These are phyloP conservation scores for Linnemannia zychae DNA, from an alignment of 192 early-diverging fungal genomes.

Conservation along the genomic window DNA sequence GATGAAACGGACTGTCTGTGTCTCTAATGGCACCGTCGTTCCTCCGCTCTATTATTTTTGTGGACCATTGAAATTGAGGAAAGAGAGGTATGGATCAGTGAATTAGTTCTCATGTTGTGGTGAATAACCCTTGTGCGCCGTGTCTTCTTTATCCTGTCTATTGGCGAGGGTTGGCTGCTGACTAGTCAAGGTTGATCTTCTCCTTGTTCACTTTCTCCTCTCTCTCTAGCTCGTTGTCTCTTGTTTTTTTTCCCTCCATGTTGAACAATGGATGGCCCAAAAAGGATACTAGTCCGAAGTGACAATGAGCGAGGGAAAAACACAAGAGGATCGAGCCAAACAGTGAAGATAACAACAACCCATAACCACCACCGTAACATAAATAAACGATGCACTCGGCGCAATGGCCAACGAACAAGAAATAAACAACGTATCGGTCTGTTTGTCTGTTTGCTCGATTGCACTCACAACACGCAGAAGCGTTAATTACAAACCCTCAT, in stretches of 20 bases:
- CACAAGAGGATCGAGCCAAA: not conserved
- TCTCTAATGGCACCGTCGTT: slow-evolving; percentile 96
- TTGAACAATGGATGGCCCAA: slow-evolving; percentile 28
- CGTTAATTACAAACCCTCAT: not conserved
- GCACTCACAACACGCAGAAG: not conserved
- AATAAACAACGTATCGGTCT: slow-evolving; percentile 1
- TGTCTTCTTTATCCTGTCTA: not conserved
- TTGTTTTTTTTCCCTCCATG: not conserved
- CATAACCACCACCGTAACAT: too few relatives aligned
- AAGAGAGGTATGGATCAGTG: not conserved
- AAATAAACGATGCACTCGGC: not conserved
- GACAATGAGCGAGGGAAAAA: not conserved
- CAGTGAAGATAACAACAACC: not conserved
- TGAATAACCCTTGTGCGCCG: not conserved
- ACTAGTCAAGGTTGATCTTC: too few relatives aligned
- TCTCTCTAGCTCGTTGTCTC: not conserved
- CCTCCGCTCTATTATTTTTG: slow-evolving; percentile 78
- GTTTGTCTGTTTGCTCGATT: slow-evolving; percentile 5
- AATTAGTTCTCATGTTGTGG: not conserved
- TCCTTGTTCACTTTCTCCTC: not conserved
- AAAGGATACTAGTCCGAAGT: slow-evolving; percentile 38
- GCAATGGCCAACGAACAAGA: not conserved
- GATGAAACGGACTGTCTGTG: slow-evolving; percentile 97
- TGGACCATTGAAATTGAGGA: not conserved
- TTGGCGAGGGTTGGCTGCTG: not conserved